These are phyloP conservation scores for Thalassiosira hispida DNA, from an alignment of 352 stramenopile species.

Conservation along the genomic window DNA sequence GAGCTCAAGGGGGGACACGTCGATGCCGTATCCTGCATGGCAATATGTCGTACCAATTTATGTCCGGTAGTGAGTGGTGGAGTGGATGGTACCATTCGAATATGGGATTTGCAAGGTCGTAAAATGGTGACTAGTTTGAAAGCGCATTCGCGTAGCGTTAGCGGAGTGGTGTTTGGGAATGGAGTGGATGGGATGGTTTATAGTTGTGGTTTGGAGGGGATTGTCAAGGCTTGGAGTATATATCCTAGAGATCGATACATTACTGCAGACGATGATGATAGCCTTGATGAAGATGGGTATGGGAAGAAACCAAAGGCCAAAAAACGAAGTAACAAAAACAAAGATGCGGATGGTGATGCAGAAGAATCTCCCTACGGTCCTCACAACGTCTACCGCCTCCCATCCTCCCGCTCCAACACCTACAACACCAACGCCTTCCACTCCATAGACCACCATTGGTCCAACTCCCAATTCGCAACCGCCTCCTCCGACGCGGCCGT, in stretches of 20 bases:
- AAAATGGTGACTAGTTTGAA: constrained; percentile 92
- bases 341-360: constrained; percentile 19
- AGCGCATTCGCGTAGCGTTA: constrained; percentile 93
- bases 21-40: constrained; percentile 94
- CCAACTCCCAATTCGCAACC: constrained; percentile 89
- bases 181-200: constrained; percentile 75
- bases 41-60: constrained; percentile 91
- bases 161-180: constrained; percentile 88
- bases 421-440: constrained; percentile 83
- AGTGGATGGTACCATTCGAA: constrained; percentile 89
- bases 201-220: constrained; percentile 73
- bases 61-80: constrained; percentile 85
- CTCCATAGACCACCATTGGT: constrained; percentile 98
- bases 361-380: constrained; percentile 81
- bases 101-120: constrained; percentile 96
- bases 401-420: constrained; percentile 10
- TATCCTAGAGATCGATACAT: constrained; percentile 41
- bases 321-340: constrained; percentile 14
- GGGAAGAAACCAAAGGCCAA: constrained; percentile 24
- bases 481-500: constrained; percentile 89
- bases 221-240: constrained; percentile 67
- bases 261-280: constrained; percentile 11
- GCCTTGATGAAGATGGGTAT: constrained; percentile 70
- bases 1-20: constrained; percentile 94
- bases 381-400: constrained; percentile 48